phyloP scores from a whole-genome alignment of 768 basidiomycete genomes.

The Obba rivulosa region DNA sequence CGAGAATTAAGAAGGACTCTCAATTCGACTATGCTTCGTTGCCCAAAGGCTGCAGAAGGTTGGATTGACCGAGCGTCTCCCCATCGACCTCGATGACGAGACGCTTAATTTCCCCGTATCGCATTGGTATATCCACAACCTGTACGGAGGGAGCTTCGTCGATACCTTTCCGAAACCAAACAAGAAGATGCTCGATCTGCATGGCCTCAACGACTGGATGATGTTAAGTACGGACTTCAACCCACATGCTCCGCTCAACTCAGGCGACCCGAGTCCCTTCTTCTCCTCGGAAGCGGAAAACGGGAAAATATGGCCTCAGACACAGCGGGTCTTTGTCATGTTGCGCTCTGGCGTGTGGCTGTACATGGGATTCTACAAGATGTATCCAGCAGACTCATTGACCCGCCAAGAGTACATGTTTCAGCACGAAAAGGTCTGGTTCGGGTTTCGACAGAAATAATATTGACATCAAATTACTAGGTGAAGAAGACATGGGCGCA shows the following conservation, averaged over 20 bases:
- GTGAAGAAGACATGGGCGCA: constrained; percentile 4
- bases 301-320: neutral
- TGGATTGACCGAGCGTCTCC: constrained; percentile 1
- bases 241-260: constrained; percentile 10
- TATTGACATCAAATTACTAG: neutral
- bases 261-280: constrained; percentile 9
- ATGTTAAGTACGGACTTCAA: constrained; percentile 8
- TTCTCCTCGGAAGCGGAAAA: neutral
- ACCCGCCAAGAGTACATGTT: constrained; percentile 5
- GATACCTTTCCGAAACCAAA: constrained; percentile 3
- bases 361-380: constrained; percentile 8
- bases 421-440: neutral
- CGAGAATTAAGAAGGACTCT: constrained; percentile 8
- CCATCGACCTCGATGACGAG: constrained; percentile 8
- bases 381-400: constrained; percentile 4
- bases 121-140: constrained; percentile 5
- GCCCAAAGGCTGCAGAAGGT: constrained; percentile 2
- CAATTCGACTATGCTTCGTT: constrained; percentile 5
- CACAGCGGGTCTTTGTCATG: constrained; percentile 7
- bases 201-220: constrained; percentile 9
- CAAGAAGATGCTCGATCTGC: neutral
- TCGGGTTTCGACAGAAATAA: neutral
- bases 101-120: constrained; percentile 1
- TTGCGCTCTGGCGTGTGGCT: constrained; percentile 4
- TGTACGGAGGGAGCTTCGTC: constrained; percentile 9